Percentiles rank a stretch among this genome's conserved stretches.
Conservation (phyloP, 2,329 filamentous ascomycete genomes). For the Fusarium verticillioides region DNA sequence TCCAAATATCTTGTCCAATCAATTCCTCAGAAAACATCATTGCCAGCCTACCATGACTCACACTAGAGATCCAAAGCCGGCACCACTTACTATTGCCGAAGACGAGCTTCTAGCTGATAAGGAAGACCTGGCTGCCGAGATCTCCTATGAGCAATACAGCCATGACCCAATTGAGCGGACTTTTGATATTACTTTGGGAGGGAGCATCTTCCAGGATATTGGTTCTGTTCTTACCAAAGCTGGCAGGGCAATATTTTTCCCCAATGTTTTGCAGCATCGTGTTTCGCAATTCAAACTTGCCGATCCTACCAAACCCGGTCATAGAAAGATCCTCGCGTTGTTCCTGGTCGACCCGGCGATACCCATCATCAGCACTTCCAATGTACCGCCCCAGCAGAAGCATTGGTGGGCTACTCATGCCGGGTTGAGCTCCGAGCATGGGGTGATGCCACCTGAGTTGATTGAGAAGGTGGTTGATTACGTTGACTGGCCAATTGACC, state of each 20-base stretch:
- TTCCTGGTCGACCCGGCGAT: not conserved
- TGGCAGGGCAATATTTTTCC: not conserved
- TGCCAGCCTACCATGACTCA: not conserved
- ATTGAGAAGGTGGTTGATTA: not conserved
- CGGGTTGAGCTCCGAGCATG: not conserved
- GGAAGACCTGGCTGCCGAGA: not conserved
- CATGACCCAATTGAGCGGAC: not conserved
- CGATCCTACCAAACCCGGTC: not conserved
- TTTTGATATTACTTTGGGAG: not conserved
- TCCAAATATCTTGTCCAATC: rapidly evolving
- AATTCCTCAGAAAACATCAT: not conserved
- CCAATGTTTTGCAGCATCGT: conserved; percentile 1
- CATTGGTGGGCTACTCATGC: not conserved
- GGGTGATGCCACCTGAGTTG: not conserved
- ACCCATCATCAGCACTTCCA: not conserved
- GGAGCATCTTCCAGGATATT: not conserved
- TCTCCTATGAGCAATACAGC: not conserved
- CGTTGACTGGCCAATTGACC: not conserved
- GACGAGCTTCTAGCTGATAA: not conserved
- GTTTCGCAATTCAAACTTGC: not conserved
- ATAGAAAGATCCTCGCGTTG: conserved; percentile 1
- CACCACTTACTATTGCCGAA: not conserved
- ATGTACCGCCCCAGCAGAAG: conserved; percentile 2
- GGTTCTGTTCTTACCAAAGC: not conserved
- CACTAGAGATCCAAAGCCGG: not conserved